Percentiles rank a stretch among this genome's conserved stretches.
Evolutionary conservation across 2,329 filamentous ascomycete genomes (phyloP).

Genomic region (Colletotrichum tofieldiae): DNA sequence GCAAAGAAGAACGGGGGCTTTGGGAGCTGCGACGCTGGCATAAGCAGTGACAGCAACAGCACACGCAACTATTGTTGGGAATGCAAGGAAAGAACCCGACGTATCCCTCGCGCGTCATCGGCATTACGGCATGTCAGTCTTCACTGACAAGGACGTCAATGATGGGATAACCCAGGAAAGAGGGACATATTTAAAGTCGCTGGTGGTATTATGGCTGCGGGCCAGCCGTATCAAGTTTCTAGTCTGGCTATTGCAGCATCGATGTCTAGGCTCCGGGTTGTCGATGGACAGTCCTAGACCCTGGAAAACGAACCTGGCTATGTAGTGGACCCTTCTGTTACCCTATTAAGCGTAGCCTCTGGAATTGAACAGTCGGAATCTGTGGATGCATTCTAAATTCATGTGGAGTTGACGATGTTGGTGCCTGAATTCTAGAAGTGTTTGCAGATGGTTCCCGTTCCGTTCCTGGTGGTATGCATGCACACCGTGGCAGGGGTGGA

Average conservation of each 20-base stretch:
- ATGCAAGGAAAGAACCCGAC: constrained; percentile 51
- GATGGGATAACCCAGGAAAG: background rate
- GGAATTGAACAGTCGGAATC: background rate
- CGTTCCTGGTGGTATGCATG: background rate
- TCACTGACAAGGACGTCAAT: background rate
- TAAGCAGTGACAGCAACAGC: constrained; percentile 49
- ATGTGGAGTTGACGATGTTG: constrained; percentile 28
- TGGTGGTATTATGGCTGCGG: background rate
- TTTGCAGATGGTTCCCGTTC: constrained; percentile 6
- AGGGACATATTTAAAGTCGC: background rate
- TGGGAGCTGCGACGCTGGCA: constrained; percentile 54
- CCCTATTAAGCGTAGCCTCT: constrained; percentile 19
- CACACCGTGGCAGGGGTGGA: background rate
- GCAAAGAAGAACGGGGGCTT: constrained; percentile 53
- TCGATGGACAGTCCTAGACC: background rate
- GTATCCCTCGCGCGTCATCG: constrained; percentile 22
- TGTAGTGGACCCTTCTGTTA: constrained; percentile 4
- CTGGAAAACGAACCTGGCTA: too few relatives aligned
- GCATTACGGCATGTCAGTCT: constrained; percentile 28
- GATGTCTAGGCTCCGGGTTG: background rate
- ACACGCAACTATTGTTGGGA: constrained; percentile 55
- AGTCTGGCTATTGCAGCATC: background rate
- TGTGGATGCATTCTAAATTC: constrained; percentile 17
- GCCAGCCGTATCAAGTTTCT: background rate
- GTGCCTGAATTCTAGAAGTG: constrained; percentile 17